Evolutionary conservation across 768 basidiomycete genomes (phyloP), one percentile per base, ranked within the genome.

Genomic region (Suillus americanus): DNA sequence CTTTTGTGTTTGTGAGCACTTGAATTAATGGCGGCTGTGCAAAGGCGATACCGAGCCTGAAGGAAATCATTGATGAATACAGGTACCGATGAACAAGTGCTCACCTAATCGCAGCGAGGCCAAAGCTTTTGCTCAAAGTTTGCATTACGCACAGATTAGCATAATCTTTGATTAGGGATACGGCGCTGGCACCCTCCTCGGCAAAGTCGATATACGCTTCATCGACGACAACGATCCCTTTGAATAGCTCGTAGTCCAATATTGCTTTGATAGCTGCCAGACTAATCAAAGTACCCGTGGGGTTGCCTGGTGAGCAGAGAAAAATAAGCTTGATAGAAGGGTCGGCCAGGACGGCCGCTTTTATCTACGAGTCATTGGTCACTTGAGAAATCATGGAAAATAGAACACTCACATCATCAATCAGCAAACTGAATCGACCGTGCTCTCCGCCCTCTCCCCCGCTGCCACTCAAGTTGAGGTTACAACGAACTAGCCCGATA

Each of bases 141-240:
- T 99, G 97, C 82, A 94, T 87, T n/a, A 99, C 94, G 71, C 91
- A 90, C 14, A 99, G 68, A 71, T 99, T 99, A 12, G 86, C 86
- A 72, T 92, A 99, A 56, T 92, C 86, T 64, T 86, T 81, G 61
- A 97, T 81, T 30, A 99, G 80, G 4, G 83, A 79, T 16, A 83
- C 87, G 0, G 94, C 92, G 50, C 89, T 91, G 35, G 82, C 77
- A 20, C 80, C 81, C 10, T 81, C 74, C 0, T 82, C 83, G 0
- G 91, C 86, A 71, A 99, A 99, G 75, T 99, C 97, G 73, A 99
- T 91, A 78, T 99, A 99, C 0, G 97, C 97, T 75, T 99, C 97
- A 72, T 99, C 97, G 6, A 99, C 89, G 35, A 97, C 84, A 45
- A 98, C 89, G 66, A 99, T 87, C 9, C 97, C 97, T 69, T 89